These are phyloP conservation scores for Mycena belliarum DNA, from an alignment of 768 basidiomycete species.

Conservation along the genomic window DNA sequence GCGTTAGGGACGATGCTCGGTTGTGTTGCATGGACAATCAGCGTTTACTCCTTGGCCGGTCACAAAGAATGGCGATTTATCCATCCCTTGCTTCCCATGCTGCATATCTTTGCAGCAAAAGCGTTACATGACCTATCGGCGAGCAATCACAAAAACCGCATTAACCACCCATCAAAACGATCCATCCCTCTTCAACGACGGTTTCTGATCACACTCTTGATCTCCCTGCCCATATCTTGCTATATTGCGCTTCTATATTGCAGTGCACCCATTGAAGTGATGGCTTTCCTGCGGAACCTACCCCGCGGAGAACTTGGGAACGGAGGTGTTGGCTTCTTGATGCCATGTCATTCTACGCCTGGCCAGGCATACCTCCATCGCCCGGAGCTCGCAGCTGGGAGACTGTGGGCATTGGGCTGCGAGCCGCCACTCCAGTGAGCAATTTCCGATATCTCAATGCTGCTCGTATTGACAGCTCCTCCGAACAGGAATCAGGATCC, in stretches of 20 bases:
- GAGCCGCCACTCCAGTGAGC: conserved; percentile 88
- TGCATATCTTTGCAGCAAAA: conserved; percentile 78
- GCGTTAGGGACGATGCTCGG: conserved; percentile 47
- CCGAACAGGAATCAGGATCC: conserved; percentile 49
- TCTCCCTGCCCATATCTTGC: conserved; percentile 60
- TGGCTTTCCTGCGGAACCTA: conserved; percentile 63
- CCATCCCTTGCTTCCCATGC: conserved; percentile 83
- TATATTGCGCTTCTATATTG: conserved; percentile 80
- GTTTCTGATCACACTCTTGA: conserved; percentile 46
- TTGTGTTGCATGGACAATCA: conserved; percentile 60
- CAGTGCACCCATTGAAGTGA: conserved; percentile 74
- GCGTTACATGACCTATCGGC: conserved; percentile 57
- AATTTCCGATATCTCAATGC: neutral
- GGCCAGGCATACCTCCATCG: conserved; percentile 88
- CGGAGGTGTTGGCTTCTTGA: conserved; percentile 71
- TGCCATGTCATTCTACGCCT: conserved; percentile 97
- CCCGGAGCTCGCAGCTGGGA: conserved; percentile 55
- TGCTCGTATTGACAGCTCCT: conserved; percentile 10
- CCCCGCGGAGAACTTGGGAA: conserved; percentile 45
- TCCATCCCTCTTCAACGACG: conserved; percentile 34
- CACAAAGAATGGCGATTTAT: conserved; percentile 99
- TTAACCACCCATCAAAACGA: conserved; percentile 7
- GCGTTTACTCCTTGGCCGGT: conserved; percentile 74
- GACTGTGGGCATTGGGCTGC: conserved; percentile 86
- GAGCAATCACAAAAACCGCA: neutral